Evolutionary conservation across 768 basidiomycete species (phyloP).

Genomic region (Rhizopogon salebrosus): DNA sequence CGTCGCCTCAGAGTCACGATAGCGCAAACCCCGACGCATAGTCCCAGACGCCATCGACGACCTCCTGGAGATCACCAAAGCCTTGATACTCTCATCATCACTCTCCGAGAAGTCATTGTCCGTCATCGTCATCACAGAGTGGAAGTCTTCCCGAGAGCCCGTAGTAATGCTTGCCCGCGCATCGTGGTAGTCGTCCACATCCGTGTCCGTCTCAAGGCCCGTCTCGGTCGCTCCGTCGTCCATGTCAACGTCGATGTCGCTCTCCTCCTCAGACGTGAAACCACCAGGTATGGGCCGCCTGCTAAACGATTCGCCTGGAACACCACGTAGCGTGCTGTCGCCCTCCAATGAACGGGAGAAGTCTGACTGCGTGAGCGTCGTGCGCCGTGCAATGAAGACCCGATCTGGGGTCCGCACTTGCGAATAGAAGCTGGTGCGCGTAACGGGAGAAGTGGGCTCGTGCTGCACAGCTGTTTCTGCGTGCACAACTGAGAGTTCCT

Average conservation of each 20-base stretch:
- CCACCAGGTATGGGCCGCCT: constrained; percentile 14
- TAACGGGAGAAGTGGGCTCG: constrained; percentile 21
- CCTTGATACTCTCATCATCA: constrained; percentile 73
- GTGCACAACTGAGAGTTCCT: constrained; percentile 26
- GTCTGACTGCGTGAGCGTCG: constrained; percentile 46
- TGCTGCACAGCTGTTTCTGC: constrained; percentile 50
- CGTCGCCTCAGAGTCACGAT: constrained; percentile 24
- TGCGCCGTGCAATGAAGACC: constrained; percentile 28
- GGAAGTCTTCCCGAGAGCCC: constrained; percentile 68
- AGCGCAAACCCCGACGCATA: constrained; percentile 7
- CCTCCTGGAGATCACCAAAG: constrained; percentile 41
- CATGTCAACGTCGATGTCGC: constrained; percentile 35
- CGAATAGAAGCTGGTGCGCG: constrained; percentile 28
- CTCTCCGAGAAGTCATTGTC: constrained; percentile 62
- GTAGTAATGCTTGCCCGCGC: constrained; percentile 68
- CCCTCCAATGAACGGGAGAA: constrained; percentile 29
- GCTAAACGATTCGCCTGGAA: neutral
- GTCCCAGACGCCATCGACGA: constrained; percentile 19
- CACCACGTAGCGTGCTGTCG: constrained; percentile 35
- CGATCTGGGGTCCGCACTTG: constrained; percentile 20
- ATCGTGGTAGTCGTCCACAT: constrained; percentile 71
- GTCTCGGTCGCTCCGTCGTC: constrained; percentile 51
- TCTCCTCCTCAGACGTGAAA: constrained; percentile 18
- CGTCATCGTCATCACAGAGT: constrained; percentile 65
- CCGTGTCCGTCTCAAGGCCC: constrained; percentile 63